A percentile compares a stretch with the other conserved stretches of the same genome.
phyloP scores from a whole-genome alignment of 1,284 basidiomycete species.

The Volvariella surrecta region DNA sequence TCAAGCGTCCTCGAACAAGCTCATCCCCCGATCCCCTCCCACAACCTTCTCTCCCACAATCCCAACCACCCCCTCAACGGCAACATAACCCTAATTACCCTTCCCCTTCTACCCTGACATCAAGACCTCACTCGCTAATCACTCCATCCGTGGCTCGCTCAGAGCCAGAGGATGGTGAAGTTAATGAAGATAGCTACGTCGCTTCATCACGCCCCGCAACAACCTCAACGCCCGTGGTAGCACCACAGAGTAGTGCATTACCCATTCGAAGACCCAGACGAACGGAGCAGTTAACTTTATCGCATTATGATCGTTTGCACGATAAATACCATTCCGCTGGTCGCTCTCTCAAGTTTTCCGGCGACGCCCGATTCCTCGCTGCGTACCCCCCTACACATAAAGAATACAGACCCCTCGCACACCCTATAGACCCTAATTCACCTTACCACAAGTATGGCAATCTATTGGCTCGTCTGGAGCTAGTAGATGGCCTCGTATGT shows the following conservation, averaged over 20 bases:
- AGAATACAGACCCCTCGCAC: constrained; percentile 50
- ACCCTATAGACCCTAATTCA: constrained; percentile 54
- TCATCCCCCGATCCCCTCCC: constrained; percentile 28
- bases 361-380: constrained; percentile 64
- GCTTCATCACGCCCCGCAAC: constrained; percentile 10
- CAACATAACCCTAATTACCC: constrained; percentile 13
- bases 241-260: constrained; percentile 28
- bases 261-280: constrained; percentile 60
- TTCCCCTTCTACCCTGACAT: constrained; percentile 8
- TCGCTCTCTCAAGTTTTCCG: constrained; percentile 67
- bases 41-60: constrained; percentile 16
- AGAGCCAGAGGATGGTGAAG: constrained; percentile 53
- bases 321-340: constrained; percentile 55
- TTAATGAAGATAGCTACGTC: constrained; percentile 30
- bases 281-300: constrained; percentile 10
- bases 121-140: constrained; percentile 9
- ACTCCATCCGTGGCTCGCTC: constrained; percentile 24
- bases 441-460: constrained; percentile 64
- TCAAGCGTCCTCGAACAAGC: constrained; percentile 49
- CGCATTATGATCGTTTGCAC: constrained; percentile 43
- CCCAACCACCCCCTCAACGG: constrained; percentile 13
- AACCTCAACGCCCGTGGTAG: constrained; percentile 18
- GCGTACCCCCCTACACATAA: constrained; percentile 56
- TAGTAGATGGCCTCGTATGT: constrained; percentile 62
- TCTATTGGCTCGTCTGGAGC: constrained; percentile 65